phyloP scores from a whole-genome alignment of 768 basidiomycete species.

The Tulasnella sp. region DNA sequence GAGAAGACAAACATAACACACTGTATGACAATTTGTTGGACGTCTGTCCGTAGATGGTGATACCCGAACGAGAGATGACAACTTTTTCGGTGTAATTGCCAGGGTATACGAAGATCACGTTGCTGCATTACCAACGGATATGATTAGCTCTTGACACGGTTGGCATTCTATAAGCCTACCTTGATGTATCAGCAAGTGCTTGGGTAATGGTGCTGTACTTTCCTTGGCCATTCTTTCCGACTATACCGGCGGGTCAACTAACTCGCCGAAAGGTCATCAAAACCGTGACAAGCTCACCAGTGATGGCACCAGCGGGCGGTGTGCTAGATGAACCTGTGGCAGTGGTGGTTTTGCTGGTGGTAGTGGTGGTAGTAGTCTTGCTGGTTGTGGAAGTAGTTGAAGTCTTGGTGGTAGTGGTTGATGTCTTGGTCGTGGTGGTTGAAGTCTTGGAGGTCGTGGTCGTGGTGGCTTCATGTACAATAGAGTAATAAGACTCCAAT shows the following conservation, averaged over 20 bases:
- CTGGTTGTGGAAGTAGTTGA: not conserved
- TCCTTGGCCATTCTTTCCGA: conserved; percentile 28
- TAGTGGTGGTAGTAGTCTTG: not conserved
- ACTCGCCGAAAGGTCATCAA: no score
- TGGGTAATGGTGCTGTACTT: conserved; percentile 33
- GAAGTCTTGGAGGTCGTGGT: no score
- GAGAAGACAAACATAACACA: not conserved
- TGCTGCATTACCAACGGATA: not conserved
- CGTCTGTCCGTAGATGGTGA: conserved; percentile 14
- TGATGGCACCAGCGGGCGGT: conserved; percentile 17
- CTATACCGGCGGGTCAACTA: not conserved
- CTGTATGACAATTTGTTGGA: conserved; percentile 10
- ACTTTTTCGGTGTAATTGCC: conserved; percentile 33
- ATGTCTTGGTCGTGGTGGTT: no score
- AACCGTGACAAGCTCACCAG: not conserved
- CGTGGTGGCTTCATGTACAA: not conserved
- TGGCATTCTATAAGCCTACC: not conserved
- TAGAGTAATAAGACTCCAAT: not conserved
- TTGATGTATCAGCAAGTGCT: conserved; percentile 32
- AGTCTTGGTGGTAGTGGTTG: not conserved
- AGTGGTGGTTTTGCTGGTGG: not conserved
- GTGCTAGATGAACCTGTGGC: not conserved
- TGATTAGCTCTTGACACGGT: not conserved
- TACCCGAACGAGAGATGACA: conserved; percentile 31
- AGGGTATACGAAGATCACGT: conserved; percentile 24